Base-by-base conservation (phyloP, 768 basidiomycete species). In the Leccinum incarnatum region DNA sequence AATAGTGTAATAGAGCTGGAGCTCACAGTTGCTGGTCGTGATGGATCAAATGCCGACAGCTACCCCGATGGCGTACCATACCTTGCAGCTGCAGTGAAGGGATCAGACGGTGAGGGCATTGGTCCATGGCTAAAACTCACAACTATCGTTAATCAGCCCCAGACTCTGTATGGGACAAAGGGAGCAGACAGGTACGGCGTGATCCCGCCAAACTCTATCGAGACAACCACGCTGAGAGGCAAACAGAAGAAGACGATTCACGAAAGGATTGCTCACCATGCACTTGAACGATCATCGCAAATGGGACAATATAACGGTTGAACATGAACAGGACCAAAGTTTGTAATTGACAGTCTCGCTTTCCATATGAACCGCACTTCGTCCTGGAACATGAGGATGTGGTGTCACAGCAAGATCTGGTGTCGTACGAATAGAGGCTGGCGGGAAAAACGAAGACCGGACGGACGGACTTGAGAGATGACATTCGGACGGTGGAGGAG, bases 31-130 rank as follows among this genome's bases (percentile, higher is more conserved):
- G 48, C 72, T 73, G 25, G 69, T 68, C 5, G 67, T 71, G 19
- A 74, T 67, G 25, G 75, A 74, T n/a, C 75, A 12, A 62, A 74
- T 68, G 17, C 77, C 77, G 4, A 77, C 30, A n/a, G 67, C 52
- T n/a, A 71, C 62, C 2, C 46, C 47, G 19, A 58, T 23, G 10
- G 58, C 51, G 34, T 59, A 64, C 66, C 62, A 69, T 25, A n/a
- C 42, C 53, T 68, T 72, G 48, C 71, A 72, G 7, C 72, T 72
- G n/a, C 1, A 50, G 9, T 55, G 12, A 27, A 27, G 8, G 42
- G 0, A 46, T 68, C 32, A 68, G 49, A n/a, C 21, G 25, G 29
- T 15, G 9, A 21, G 2, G 37, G 7, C 9, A 19, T 4, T 5
- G 21, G 0, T 14, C 1, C 9, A 46, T 48, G 49, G 21, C 14